Percentiles rank a stretch among this genome's conserved stretches.
phyloP scores from a whole-genome alignment of 805 yeast genomes.

The Grigorovia yakushimaensis region DNA sequence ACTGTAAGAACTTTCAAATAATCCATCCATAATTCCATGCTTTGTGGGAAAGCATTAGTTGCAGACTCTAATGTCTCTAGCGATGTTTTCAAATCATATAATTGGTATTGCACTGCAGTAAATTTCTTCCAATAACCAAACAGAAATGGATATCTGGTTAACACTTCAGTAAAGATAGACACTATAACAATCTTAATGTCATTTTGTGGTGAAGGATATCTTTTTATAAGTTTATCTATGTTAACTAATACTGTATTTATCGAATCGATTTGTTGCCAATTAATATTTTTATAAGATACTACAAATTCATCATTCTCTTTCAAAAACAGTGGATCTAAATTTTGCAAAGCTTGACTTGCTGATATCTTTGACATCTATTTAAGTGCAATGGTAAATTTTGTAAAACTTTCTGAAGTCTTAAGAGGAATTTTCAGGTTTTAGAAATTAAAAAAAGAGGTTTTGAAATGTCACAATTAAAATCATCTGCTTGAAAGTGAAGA shows the following conservation, averaged over 20 bases:
- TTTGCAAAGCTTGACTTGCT: conserved; percentile 2
- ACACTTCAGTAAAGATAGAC: conserved; percentile 23
- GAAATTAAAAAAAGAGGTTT: too few relatives aligned
- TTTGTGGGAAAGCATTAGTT: conserved; percentile 42
- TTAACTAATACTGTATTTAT: conserved; percentile 34
- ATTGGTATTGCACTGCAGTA: conserved; percentile 44
- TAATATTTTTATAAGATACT: conserved; percentile 12
- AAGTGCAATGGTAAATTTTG: too few relatives aligned
- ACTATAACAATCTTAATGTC: conserved; percentile 14
- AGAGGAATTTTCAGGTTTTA: too few relatives aligned
- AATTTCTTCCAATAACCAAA: conserved; percentile 57
- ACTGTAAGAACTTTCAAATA: conserved; percentile 45
- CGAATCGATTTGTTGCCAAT: conserved; percentile 29
- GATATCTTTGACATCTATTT: background rate
- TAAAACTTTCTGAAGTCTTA: too few relatives aligned
- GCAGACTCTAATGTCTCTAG: conserved; percentile 36
- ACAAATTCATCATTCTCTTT: conserved; percentile 21
- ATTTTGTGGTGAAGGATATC: conserved; percentile 28
- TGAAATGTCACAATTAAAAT: background rate
- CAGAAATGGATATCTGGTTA: conserved; percentile 49
- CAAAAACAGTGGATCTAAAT: conserved; percentile 20
- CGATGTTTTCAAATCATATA: conserved; percentile 46
- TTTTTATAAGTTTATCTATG: conserved; percentile 27
- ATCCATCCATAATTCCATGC: conserved; percentile 62
- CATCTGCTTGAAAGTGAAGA: background rate